Conservation (phyloP, 257 asterid species). For the Leptodermis oblonga region DNA sequence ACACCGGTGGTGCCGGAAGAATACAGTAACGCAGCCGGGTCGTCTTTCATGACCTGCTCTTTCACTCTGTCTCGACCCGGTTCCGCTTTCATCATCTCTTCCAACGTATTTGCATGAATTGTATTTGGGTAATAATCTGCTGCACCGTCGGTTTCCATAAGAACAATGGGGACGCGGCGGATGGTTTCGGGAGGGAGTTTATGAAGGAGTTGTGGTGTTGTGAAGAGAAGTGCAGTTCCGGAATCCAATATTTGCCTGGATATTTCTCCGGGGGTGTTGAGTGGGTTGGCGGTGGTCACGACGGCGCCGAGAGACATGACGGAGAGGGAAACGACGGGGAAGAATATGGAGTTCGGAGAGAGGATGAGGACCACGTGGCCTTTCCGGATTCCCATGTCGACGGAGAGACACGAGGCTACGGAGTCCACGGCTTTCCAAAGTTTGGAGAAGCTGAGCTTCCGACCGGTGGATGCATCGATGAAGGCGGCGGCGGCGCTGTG, state of each 20-base stretch:
- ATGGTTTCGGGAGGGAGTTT: conserved; percentile 37
- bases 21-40: conserved; percentile 73
- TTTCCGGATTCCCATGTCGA: conserved; percentile 58
- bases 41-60: conserved; percentile 56
- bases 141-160: conserved; percentile 26
- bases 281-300: conserved; percentile 87
- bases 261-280: conserved; percentile 67
- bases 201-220: conserved; percentile 48
- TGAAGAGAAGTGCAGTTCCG: conserved; percentile 65
- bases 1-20: conserved; percentile 97
- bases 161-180: conserved; percentile 43
- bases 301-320: conserved; percentile 88
- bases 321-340: conserved; percentile 78
- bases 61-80: conserved; percentile 34
- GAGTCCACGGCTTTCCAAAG: conserved; percentile 75
- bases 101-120: conserved; percentile 25
- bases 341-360: conserved; percentile 74
- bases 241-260: conserved; percentile 76
- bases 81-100: conserved; percentile 51
- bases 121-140: background rate
- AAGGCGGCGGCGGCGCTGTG: conserved; percentile 46
- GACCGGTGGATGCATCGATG: conserved; percentile 79
- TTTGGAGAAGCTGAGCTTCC: conserved; percentile 48
- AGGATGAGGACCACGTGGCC: conserved; percentile 75
- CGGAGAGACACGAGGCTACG: conserved; percentile 50